Conservation (phyloP, 768 basidiomycete genomes). For the Agrocybe praecox region DNA sequence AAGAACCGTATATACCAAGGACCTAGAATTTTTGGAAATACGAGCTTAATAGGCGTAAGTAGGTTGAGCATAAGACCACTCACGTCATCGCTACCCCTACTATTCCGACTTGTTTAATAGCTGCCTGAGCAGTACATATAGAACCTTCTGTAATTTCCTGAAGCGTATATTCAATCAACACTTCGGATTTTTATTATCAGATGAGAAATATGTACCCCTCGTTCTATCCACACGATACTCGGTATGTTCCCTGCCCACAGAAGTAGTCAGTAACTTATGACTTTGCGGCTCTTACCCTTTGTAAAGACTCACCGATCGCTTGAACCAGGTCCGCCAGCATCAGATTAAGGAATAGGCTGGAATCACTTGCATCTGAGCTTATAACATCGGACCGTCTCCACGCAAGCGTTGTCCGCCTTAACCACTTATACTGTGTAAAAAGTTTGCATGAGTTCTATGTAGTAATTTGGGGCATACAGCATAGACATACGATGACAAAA, state of each 20-base stretch:
- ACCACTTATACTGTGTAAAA: constrained; percentile 18
- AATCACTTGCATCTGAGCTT: constrained; percentile 30
- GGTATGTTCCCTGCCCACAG: constrained; percentile 39
- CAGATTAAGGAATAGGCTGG: constrained; percentile 47
- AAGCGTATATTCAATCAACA: not conserved
- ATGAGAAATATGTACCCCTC: constrained; percentile 27
- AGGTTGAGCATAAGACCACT: constrained; percentile 21
- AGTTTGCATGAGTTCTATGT: not conserved
- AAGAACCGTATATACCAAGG: constrained; percentile 21
- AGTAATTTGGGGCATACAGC: not conserved
- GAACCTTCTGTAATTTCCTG: constrained; percentile 34
- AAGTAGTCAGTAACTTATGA: not conserved
- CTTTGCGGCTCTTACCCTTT: not conserved
- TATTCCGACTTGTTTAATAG: constrained; percentile 49
- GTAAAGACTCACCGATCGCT: constrained; percentile 33
- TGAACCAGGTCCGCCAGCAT: constrained; percentile 51
- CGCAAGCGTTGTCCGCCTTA: constrained; percentile 14
- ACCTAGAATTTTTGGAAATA: constrained; percentile 11
- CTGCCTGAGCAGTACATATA: constrained; percentile 48
- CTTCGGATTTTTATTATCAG: not conserved
- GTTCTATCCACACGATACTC: constrained; percentile 42
- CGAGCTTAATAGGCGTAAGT: not conserved
- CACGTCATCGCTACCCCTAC: constrained; percentile 46
- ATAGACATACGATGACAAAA: constrained; percentile 25
- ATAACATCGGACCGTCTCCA: constrained; percentile 8